These are phyloP conservation scores for Naganishia sp. DNA, from an alignment of 1,284 basidiomycete species.

Conservation along the genomic window DNA sequence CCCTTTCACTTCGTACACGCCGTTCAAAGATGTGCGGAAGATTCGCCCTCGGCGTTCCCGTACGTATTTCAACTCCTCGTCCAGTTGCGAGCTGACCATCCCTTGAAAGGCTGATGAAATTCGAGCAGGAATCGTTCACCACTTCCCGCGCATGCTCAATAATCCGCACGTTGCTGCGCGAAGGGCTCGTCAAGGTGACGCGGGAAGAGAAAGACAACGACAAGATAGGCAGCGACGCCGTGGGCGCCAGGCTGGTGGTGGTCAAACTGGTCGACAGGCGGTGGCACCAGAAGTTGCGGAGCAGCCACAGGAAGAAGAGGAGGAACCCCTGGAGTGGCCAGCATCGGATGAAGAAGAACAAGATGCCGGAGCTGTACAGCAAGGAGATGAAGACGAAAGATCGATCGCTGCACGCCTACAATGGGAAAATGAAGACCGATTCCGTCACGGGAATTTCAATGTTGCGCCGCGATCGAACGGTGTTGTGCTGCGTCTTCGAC, in stretches of 20 bases:
- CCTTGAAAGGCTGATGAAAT: conserved; percentile 64
- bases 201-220: conserved; percentile 32
- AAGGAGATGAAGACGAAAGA: conserved; percentile 36
- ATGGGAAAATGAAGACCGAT: conserved; percentile 27
- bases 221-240: conserved; percentile 16
- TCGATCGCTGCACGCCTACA: not conserved
- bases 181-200: conserved; percentile 44
- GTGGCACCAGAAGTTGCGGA: not conserved
- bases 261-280: not conserved
- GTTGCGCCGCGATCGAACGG: conserved; percentile 48
- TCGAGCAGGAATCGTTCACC: conserved; percentile 26
- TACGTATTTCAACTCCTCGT: conserved; percentile 42
- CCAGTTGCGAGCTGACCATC: conserved; percentile 52
- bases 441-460: conserved; percentile 44
- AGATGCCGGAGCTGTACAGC: conserved; percentile 37
- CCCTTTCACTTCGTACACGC: not conserved
- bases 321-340: conserved; percentile 31
- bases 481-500: conserved; percentile 40
- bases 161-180: conserved; percentile 3
- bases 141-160: conserved; percentile 41
- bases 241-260: not conserved
- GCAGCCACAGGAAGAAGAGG: conserved; percentile 15
- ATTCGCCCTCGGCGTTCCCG: conserved; percentile 62
- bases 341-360: not conserved
- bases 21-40: conserved; percentile 62